phyloP scores from a whole-genome alignment of 345 rosid genomes.

The Hibiscus mutabilis region DNA sequence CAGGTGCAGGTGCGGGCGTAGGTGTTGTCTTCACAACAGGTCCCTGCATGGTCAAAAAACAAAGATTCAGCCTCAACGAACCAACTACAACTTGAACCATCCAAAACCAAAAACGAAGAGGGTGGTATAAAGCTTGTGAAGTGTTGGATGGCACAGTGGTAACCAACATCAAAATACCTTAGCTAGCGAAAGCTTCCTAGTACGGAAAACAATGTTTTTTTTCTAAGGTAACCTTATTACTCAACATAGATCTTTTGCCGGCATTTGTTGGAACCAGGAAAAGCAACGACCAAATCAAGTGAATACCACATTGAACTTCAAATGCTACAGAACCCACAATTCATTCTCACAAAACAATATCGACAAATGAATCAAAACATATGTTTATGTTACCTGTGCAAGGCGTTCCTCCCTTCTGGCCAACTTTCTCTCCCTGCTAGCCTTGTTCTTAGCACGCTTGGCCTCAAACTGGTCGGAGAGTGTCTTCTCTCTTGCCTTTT shows the following conservation, averaged over 20 bases:
- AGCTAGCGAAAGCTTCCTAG: background rate
- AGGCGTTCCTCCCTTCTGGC: constrained; percentile 69
- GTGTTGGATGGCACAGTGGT: too few relatives aligned
- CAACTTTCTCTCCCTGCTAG: constrained; percentile 61
- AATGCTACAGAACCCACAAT: background rate
- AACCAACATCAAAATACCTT: background rate
- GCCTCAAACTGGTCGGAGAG: constrained; percentile 66
- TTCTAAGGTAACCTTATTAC: background rate
- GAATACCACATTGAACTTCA: background rate
- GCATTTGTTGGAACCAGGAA: background rate
- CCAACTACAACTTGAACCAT: background rate
- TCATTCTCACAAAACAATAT: background rate
- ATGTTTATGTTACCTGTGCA: constrained; percentile 37
- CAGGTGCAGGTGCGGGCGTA: background rate
- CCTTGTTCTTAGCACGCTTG: constrained; percentile 70
- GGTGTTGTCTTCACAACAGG: constrained; percentile 30
- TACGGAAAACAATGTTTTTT: background rate
- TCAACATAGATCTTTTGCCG: background rate
- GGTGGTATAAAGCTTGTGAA: too few relatives aligned
- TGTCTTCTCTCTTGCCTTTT: constrained; percentile 70
- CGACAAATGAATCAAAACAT: background rate
- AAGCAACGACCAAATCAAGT: background rate
- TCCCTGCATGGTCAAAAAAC: constrained; percentile 19
- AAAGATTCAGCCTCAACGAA: background rate
- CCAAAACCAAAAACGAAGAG: too few relatives aligned